Conservation (phyloP, 1,284 basidiomycete species). For the Ceratobasidium sp. region DNA sequence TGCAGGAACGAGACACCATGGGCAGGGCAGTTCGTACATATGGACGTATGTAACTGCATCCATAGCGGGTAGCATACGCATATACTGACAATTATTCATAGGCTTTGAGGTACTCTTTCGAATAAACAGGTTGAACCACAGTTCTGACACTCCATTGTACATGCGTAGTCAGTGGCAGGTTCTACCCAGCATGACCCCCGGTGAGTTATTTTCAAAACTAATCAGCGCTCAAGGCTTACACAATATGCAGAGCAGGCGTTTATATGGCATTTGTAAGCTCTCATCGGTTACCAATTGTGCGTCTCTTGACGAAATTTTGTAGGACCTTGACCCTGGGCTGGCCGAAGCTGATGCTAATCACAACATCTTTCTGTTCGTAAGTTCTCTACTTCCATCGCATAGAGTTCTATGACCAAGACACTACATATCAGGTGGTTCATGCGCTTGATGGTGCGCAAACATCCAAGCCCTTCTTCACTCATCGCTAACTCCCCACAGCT, state of each 20-base stretch:
- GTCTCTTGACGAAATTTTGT: conserved; percentile 9
- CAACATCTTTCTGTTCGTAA: conserved; percentile 10
- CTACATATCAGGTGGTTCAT: neutral
- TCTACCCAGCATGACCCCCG: neutral
- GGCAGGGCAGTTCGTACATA: neutral
- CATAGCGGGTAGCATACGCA: neutral
- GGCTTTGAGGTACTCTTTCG: neutral
- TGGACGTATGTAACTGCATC: neutral
- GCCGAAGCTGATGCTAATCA: neutral
- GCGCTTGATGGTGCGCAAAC: neutral
- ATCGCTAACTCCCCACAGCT: neutral
- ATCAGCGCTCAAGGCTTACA: neutral
- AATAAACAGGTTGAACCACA: too few species aligned
- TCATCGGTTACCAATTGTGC: too few species aligned
- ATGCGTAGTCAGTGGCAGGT: neutral
- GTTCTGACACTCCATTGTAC: neutral
- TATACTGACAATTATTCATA: neutral
- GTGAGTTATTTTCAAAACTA: neutral
- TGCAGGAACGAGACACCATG: neutral
- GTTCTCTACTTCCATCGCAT: neutral
- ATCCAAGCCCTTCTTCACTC: neutral
- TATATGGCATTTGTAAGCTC: conserved; percentile 5
- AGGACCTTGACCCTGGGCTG: conserved; percentile 24
- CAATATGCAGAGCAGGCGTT: too few species aligned
- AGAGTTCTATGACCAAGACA: too few species aligned